Evolutionary conservation across 345 rosid genomes (phyloP), one percentile per base, ranked within the genome.

Genomic region (Rhizophora apiculata): DNA sequence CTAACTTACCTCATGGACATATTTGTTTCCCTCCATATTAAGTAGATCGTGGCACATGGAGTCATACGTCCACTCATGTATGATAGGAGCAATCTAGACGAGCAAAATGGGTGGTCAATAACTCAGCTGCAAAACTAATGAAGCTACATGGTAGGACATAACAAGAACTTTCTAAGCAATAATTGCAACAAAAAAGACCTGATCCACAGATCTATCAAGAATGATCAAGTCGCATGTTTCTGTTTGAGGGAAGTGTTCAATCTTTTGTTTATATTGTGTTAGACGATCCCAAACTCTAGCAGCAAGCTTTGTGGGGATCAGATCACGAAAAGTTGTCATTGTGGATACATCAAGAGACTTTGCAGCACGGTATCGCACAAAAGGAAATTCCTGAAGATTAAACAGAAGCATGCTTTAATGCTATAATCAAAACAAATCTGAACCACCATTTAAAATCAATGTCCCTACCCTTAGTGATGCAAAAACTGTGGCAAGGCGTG

Each of bases 11-110:
- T 92, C 99, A 37, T 92, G 96, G 62, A 90, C 89, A 46, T 96
- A 96, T 83, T 96, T 96, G 82, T 92, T 96, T 63, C 98, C 99
- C 76, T 96, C 96, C 96, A 96, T 85, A 73, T 81, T 85, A 76
- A 96, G 84, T 77, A 92, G 80, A 85, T 96, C 99, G 78, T 83
- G 98, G 82, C 98, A 96, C 84, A 96, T 92, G 56, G 99, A 98
- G 90, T 92, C 99, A 82, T 96, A 96, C 22, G 99, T 96, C 99
- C 99, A 96, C 85, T 96, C 99, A 74, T 96, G 99, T 79, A 96
- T 96, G 63, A 96, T 60, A 75, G 99, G 99, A 79, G 99, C 95
- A 80, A 96, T 87, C 99, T 95, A 83, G 65, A 80, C 58, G 71
- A 68, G 67, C 63, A 71, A 66, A 82, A 76, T 24, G 13, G 60